These are phyloP conservation scores for Kingdonia uniflora DNA, from an alignment of 164 flowering plant genomes.

Conservation along the genomic window DNA sequence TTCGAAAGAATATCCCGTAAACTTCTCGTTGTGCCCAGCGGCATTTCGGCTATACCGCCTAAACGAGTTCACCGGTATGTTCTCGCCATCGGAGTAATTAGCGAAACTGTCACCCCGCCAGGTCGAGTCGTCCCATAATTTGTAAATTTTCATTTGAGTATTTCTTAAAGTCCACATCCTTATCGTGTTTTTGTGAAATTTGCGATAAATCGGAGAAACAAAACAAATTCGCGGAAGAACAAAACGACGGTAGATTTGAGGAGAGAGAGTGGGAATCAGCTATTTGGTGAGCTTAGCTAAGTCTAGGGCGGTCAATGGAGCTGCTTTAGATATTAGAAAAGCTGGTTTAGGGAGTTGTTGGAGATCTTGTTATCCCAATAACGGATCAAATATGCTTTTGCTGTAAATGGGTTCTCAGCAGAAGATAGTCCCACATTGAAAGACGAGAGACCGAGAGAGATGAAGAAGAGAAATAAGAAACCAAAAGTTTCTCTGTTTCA, in stretches of 20 bases:
- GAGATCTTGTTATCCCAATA: slow-evolving; percentile 74
- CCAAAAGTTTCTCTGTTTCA: no score
- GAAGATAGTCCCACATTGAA: no score
- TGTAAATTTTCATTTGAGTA: slow-evolving; percentile 59
- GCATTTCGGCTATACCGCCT: slow-evolving; percentile 46
- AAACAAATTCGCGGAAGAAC: slow-evolving; percentile 59
- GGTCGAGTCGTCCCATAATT: slow-evolving; percentile 46
- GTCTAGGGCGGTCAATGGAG: slow-evolving; percentile 51
- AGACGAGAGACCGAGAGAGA: no score
- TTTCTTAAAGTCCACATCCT: slow-evolving; percentile 25
- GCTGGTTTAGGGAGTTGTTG: slow-evolving; percentile 30
- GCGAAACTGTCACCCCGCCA: slow-evolving; percentile 61
- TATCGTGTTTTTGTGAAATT: slow-evolving; percentile 37
- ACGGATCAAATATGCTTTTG: slow-evolving; percentile 51
- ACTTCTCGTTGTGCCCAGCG: slow-evolving; percentile 40
- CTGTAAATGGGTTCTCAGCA: slow-evolving; percentile 51
- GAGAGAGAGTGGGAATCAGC: slow-evolving; percentile 44
- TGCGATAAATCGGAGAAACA: slow-evolving; percentile 57
- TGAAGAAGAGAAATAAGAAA: no score
- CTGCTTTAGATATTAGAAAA: slow-evolving; percentile 59
- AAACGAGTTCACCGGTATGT: slow-evolving; percentile 44
- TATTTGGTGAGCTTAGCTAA: slow-evolving; percentile 44
- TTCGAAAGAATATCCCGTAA: slow-evolving; percentile 45
- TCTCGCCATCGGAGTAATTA: slow-evolving; percentile 57
- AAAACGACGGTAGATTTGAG: slow-evolving; percentile 43